These are phyloP conservation scores for Brassica cretica DNA, from an alignment of 345 rosid species.

Conservation along the genomic window DNA sequence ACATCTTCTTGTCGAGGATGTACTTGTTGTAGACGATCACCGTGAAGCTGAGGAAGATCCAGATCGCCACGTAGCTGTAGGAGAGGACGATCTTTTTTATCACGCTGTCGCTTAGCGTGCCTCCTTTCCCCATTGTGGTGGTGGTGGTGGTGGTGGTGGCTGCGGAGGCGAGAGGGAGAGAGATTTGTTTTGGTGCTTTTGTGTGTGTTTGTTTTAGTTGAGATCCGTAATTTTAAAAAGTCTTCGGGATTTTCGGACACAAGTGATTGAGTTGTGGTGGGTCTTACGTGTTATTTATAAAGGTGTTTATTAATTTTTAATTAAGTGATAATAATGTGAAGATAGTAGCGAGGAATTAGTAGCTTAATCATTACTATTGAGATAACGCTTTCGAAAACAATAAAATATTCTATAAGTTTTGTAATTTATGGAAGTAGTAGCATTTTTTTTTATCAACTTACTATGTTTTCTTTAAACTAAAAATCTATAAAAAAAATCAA, in stretches of 20 bases:
- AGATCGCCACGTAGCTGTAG: constrained; percentile 89
- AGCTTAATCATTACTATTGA: neutral
- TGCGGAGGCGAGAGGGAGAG: neutral
- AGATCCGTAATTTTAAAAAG: neutral
- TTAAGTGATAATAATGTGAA: constrained; percentile 34
- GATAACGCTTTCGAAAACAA: constrained; percentile 1
- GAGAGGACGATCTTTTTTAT: constrained; percentile 84
- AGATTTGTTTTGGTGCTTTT: neutral
- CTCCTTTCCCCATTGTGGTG: constrained; percentile 75
- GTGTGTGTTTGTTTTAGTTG: neutral
- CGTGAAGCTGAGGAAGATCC: constrained; percentile 98
- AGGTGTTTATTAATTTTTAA: neutral
- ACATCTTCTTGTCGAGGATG: constrained; percentile 98
- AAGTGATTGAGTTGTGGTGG: constrained; percentile 32
- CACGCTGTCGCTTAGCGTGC: constrained; percentile 78
- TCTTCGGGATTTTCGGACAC: neutral
- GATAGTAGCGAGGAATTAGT: neutral
- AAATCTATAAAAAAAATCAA: too few species aligned
- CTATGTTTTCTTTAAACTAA: too few species aligned
- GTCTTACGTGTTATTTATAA: constrained; percentile 25
- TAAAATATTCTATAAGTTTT: too few species aligned
- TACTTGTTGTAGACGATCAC: constrained; percentile 98
- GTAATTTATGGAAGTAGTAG: too few species aligned
- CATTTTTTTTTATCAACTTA: too few species aligned
- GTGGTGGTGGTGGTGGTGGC: neutral